Evolutionary conservation across 139 green algal species (phyloP).

Genomic region (Chlamydomonas incerta): DNA sequence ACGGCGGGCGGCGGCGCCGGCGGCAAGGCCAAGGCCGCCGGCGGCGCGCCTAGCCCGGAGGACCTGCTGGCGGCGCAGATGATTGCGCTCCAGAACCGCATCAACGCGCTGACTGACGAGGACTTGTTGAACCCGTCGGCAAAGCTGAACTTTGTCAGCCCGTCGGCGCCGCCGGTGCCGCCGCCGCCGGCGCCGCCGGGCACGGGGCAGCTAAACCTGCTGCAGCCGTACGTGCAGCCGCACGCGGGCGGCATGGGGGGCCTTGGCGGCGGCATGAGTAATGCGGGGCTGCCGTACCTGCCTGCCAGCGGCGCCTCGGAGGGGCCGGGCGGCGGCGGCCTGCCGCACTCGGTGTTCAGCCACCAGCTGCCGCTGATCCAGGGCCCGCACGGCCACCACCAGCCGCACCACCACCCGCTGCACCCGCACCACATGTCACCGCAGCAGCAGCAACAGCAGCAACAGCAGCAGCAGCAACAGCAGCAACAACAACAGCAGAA

Average conservation of each 20-base stretch:
- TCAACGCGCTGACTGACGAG: conserved; percentile 37
- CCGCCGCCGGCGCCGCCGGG: background rate
- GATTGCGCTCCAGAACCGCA: conserved; percentile 36
- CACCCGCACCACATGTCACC: background rate
- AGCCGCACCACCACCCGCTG: background rate
- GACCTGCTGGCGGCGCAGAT: conserved; percentile 30
- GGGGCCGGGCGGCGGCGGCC: background rate
- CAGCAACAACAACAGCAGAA: background rate
- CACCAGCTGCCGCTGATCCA: too few species aligned
- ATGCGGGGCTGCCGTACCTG: background rate
- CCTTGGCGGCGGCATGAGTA: background rate
- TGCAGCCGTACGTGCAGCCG: background rate
- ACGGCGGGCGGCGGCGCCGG: too few species aligned
- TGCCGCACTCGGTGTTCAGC: too few species aligned
- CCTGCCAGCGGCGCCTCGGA: background rate
- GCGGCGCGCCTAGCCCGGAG: background rate
- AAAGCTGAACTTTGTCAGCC: conserved; percentile 8
- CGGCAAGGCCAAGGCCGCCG: background rate
- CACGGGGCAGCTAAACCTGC: background rate
- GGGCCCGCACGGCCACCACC: background rate
- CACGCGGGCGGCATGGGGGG: background rate
- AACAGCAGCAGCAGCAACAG: background rate
- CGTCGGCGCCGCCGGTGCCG: background rate
- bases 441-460: background rate
- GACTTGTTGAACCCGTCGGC: conserved; percentile 32